phyloP scores from a whole-genome alignment of 2,329 filamentous ascomycete species.

The Fonsecaea monophora region DNA sequence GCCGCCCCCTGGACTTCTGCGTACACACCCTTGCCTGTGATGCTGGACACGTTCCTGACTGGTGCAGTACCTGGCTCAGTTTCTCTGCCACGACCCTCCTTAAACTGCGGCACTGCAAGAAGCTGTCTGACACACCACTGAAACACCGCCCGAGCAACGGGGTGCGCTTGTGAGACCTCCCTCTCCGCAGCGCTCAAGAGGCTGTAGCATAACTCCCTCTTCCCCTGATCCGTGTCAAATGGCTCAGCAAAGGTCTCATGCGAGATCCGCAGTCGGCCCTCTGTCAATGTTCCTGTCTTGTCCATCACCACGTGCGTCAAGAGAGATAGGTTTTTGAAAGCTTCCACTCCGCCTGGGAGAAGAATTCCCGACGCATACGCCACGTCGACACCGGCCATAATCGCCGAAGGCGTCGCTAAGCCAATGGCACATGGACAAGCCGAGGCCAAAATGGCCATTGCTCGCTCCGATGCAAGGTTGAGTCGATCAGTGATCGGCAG shows the following conservation, averaged over 20 bases:
- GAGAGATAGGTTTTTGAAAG: conserved; percentile 68
- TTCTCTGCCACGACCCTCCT: not conserved
- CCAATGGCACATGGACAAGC: conserved; percentile 82
- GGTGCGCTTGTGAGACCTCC: conserved; percentile 28
- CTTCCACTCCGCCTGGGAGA: conserved; percentile 51
- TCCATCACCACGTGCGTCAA: conserved; percentile 75
- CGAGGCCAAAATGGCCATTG: conserved; percentile 74
- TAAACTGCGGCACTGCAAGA: not conserved
- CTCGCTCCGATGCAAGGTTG: conserved; percentile 36
- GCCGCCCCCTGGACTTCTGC: conserved; percentile 23
- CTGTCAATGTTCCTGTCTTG: conserved; percentile 79
- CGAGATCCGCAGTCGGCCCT: conserved; percentile 54
- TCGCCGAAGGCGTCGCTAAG: conserved; percentile 77
- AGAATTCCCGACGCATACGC: conserved; percentile 43
- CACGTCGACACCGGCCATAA: conserved; percentile 72
- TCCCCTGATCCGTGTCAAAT: conserved; percentile 17
- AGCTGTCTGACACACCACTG: conserved; percentile 29
- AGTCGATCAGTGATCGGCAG: conserved; percentile 17
- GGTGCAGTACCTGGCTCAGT: conserved; percentile 15
- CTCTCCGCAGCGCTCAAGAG: conserved; percentile 33
- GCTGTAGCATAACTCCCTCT: conserved; percentile 19
- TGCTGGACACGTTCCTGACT: conserved; percentile 19
- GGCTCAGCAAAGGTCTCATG: conserved; percentile 11
- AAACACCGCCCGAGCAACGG: conserved; percentile 28
- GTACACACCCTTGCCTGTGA: conserved; percentile 23